These are phyloP conservation scores for Agapanthus africanus DNA, from an alignment of 106 monocot genomes.

Conservation along the genomic window DNA sequence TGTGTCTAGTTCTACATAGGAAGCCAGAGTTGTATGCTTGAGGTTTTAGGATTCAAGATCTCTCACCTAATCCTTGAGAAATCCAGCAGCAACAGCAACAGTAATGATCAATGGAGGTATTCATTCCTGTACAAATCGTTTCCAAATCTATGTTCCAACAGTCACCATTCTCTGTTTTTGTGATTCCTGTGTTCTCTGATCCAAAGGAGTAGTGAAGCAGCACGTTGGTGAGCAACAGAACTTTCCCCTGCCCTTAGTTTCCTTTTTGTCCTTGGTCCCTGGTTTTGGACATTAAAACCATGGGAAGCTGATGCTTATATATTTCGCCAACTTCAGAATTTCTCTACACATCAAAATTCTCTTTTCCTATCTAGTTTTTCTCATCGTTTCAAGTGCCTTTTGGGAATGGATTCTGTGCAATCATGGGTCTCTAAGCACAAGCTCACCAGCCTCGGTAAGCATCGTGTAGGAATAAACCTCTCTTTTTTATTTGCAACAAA, in stretches of 20 bases:
- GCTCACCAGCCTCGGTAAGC: conserved; percentile 13
- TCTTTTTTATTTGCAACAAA: too few relatives aligned
- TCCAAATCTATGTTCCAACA: too few relatives aligned
- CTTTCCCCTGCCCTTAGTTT: background rate
- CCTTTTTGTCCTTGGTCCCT: background rate
- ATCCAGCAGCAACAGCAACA: too few relatives aligned
- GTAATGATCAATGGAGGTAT: too few relatives aligned
- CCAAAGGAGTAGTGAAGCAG: conserved; percentile 1
- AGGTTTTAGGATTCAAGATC: too few relatives aligned
- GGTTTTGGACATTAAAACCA: conserved; percentile 4
- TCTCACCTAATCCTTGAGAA: too few relatives aligned
- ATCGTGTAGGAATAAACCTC: too few relatives aligned
- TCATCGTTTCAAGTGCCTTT: background rate
- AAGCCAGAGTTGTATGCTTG: too few relatives aligned
- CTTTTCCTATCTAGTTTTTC: background rate
- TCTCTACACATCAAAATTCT: background rate
- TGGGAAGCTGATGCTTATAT: conserved; percentile 4
- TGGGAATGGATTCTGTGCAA: conserved; percentile 1
- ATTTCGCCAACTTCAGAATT: background rate
- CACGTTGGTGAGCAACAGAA: background rate
- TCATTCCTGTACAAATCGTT: too few relatives aligned
- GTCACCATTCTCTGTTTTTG: background rate
- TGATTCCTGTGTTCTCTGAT: conserved; percentile 1
- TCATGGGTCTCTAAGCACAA: conserved; percentile 11
- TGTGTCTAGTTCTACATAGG: too few relatives aligned